Base-by-base conservation (phyloP, 768 basidiomycete species). In the Cystobasidium ongulense region DNA sequence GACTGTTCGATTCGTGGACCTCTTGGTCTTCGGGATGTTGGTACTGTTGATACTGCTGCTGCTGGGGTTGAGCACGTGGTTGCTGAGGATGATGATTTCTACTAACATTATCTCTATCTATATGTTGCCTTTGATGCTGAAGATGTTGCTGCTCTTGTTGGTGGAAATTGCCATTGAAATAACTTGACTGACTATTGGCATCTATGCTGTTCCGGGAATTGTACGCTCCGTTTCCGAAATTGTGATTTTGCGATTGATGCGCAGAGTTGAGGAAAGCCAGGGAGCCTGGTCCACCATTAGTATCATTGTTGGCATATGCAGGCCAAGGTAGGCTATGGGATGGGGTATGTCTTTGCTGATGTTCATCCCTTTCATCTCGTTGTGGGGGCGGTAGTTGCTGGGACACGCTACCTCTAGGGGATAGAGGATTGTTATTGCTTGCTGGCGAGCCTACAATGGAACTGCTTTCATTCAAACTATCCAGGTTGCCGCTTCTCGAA, bases 151-250 rank as follows among this genome's bases (percentile, higher is more conserved):
- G n/a, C 53, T 8, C 5, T 36, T 36, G 63, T 7, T 27, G 63
- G 15, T 64, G 63, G 27, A 31, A 27, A 23, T 64, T 29, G 35
- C 63, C 38, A n/a, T 21, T 38, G 63, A 27, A 27, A 43, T 38
- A 15, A 43, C 35, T 64, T 38, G 31, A 25, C 29, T 11, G 57
- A 15, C 31, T 11, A 15, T 38, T 61, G 59, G 2, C 10, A 38
- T 38, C 21, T 18, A 91, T 92, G 1, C 88, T 27, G 23, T 38
- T 61, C 18, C 36, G 36, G 4, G 36, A 15, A 25, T 25, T 15
- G n/a, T 11, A 8, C 4, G 59, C 31, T 61, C 59, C 31, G 17
- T 38, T 61, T 17, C 17, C 4, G 8, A n/a, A n/a, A 25, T 25
- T 33, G 18, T 13, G 8, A 25, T 38, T 3, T 27, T 38, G 8